Conservation (phyloP, 1,284 basidiomycete genomes). For the Fomitopsis pinicola region DNA sequence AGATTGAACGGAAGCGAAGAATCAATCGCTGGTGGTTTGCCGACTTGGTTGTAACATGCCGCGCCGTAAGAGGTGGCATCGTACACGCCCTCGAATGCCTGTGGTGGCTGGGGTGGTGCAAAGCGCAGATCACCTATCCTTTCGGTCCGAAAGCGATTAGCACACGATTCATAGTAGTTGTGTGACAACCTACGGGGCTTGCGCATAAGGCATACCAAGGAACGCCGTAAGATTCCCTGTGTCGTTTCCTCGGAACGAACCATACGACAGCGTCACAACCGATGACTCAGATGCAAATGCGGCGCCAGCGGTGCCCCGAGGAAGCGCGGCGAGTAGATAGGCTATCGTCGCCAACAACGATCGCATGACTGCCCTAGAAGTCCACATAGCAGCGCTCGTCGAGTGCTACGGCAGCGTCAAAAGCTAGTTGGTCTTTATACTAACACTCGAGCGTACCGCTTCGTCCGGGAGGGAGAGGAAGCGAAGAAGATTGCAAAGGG, state of each 20-base stretch:
- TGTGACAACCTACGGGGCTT: slow-evolving; percentile 2
- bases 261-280: background rate
- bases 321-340: background rate
- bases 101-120: background rate
- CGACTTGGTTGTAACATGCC: slow-evolving; percentile 46
- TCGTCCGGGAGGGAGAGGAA: too few species aligned
- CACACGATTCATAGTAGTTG: background rate
- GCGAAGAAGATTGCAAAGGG: too few species aligned
- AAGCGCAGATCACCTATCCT: slow-evolving; percentile 7
- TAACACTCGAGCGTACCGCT: too few species aligned
- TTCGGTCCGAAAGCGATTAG: too few species aligned
- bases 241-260: background rate
- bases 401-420: too few species aligned
- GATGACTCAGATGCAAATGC: background rate
- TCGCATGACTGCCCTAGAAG: background rate
- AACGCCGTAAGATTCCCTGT: background rate
- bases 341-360: too few species aligned
- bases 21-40: slow-evolving; percentile 7
- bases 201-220: slow-evolving; percentile 5
- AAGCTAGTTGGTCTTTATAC: background rate
- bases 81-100: slow-evolving; percentile 36
- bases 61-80: slow-evolving; percentile 39
- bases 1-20: background rate
- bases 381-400: background rate
- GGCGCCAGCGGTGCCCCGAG: background rate